Percentiles rank a stretch among this genome's conserved stretches.
Evolutionary conservation across 176 grass and related monocot genomes (phyloP).

Genomic region (Aegilops umbellulata): DNA sequence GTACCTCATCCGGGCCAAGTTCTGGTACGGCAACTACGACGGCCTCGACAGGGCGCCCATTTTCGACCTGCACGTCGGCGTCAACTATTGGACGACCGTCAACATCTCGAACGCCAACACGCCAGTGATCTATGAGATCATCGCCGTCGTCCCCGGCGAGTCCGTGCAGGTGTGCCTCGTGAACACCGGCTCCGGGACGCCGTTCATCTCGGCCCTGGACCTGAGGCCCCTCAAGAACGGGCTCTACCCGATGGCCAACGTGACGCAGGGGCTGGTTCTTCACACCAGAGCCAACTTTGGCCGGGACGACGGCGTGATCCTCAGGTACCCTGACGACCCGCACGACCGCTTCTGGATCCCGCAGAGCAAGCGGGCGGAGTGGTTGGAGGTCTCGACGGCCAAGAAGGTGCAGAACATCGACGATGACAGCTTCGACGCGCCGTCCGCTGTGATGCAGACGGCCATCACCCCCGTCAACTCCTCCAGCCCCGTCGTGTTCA

Average conservation of each 20-base stretch:
- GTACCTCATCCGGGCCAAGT: slow-evolving; percentile 47
- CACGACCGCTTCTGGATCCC: slow-evolving; percentile 33
- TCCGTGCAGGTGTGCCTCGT: slow-evolving; percentile 53
- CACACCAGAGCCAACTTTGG: slow-evolving; percentile 31
- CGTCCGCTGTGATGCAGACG: slow-evolving; percentile 59
- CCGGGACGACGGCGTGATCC: neutral
- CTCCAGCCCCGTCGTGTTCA: slow-evolving; percentile 37
- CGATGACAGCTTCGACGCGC: neutral
- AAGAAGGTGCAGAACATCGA: neutral
- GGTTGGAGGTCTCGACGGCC: slow-evolving; percentile 29
- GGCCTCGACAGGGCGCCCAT: slow-evolving; percentile 9
- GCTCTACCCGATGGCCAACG: slow-evolving; percentile 23
- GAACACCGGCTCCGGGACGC: slow-evolving; percentile 55
- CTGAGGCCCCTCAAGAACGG: slow-evolving; percentile 44
- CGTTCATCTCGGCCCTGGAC: slow-evolving; percentile 61
- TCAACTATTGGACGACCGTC: slow-evolving; percentile 28
- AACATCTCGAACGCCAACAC: slow-evolving; percentile 24
- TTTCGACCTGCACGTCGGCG: slow-evolving; percentile 56
- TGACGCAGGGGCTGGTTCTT: slow-evolving; percentile 30
- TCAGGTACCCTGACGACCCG: slow-evolving; percentile 50
- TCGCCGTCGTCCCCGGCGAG: neutral
- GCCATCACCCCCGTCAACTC: slow-evolving; percentile 39
- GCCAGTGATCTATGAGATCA: neutral
- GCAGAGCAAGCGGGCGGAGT: neutral
- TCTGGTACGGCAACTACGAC: slow-evolving; percentile 72